phyloP scores from a whole-genome alignment of 768 basidiomycete species.

The Pleurotus djamor region DNA sequence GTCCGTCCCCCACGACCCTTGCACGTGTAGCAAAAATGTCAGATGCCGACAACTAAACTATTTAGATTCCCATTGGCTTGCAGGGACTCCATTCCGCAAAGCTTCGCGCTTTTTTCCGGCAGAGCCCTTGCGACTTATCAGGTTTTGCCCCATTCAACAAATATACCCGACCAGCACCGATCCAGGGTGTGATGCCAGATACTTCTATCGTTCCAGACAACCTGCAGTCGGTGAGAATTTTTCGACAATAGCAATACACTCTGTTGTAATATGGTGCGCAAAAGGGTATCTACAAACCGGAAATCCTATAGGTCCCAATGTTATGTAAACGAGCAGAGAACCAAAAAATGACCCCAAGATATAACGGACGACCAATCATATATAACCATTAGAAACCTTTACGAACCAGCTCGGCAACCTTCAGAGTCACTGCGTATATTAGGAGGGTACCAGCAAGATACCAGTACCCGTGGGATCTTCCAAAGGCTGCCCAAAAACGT shows the following conservation, averaged over 20 bases:
- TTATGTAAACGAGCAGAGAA: not conserved
- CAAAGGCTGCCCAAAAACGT: slow-evolving; percentile 17
- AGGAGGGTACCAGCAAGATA: slow-evolving; percentile 10
- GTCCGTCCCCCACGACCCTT: not conserved
- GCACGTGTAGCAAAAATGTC: not conserved
- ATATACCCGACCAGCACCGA: not conserved
- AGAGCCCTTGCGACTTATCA: not conserved
- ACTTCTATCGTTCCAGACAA: not conserved
- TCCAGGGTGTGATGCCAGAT: not conserved
- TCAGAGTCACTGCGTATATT: slow-evolving; percentile 14
- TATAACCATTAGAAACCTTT: slow-evolving; percentile 7
- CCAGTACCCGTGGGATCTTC: slow-evolving; percentile 9
- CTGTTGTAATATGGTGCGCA: not conserved
- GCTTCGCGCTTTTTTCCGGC: slow-evolving; percentile 1
- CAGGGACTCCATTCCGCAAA: not conserved
- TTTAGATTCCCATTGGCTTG: not conserved
- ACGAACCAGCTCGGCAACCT: slow-evolving; percentile 22
- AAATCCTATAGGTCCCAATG: not conserved
- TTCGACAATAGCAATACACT: too few relatives aligned
- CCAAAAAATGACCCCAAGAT: not conserved
- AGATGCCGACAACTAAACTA: slow-evolving; percentile 1
- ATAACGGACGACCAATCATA: slow-evolving; percentile 1
- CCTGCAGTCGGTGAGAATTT: not conserved
- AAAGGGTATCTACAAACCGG: not conserved
- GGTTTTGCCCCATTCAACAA: not conserved